phyloP scores from a whole-genome alignment of 108 stramenopile species.

The Tribonema minus region DNA sequence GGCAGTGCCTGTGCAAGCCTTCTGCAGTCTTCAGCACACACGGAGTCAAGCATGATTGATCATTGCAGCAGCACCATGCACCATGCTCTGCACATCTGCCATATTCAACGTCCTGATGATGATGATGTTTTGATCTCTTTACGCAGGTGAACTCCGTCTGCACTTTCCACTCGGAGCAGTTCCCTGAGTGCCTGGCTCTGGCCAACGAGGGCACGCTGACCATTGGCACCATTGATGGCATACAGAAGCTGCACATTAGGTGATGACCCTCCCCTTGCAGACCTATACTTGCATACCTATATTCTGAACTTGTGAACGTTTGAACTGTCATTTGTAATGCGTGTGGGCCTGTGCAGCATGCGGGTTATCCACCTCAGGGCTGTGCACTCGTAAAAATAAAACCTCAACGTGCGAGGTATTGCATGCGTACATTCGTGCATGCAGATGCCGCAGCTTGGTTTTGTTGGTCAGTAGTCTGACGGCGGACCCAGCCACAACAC shows the following conservation, averaged over 20 bases:
- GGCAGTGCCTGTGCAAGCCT: neutral
- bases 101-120: too few species aligned
- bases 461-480: too few species aligned
- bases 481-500: too few species aligned
- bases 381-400: too few species aligned
- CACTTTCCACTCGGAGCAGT: conserved; percentile 56
- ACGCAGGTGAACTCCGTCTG: conserved; percentile 53
- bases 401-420: too few species aligned
- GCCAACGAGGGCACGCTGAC: conserved; percentile 77
- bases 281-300: conserved; percentile 15
- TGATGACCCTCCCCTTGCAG: conserved; percentile 46
- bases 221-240: conserved; percentile 91
- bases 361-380: too few species aligned
- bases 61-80: neutral
- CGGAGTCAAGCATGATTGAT: neutral
- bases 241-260: conserved; percentile 96
- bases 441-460: neutral
- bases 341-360: neutral
- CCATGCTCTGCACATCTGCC: neutral
- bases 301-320: neutral
- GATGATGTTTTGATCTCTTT: neutral
- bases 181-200: conserved; percentile 82
- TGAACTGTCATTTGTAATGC: neutral
- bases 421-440: neutral
- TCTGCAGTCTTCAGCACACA: neutral